phyloP scores from a whole-genome alignment of 306 rosid species.

The Carpinus viminea region DNA sequence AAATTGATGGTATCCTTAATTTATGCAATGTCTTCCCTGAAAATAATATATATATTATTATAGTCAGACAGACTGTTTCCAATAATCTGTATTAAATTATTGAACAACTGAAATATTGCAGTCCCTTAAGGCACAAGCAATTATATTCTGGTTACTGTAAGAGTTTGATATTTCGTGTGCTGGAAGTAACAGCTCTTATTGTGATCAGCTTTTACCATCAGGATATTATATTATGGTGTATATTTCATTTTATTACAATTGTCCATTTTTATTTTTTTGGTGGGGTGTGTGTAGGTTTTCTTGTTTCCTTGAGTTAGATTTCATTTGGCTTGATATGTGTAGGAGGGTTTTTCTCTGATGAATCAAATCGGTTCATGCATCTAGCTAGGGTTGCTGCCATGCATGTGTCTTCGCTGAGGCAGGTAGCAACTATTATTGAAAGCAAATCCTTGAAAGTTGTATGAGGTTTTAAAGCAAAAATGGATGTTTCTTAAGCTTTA shows the following conservation, averaged over 20 bases:
- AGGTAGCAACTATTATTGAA: too few relatives aligned
- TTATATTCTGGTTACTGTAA: constrained; percentile 14
- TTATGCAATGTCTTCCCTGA: constrained; percentile 20
- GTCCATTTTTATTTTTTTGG: neutral
- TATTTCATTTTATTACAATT: neutral
- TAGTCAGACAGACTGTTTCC: constrained; percentile 17
- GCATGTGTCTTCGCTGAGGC: too few relatives aligned
- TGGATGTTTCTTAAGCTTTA: too few relatives aligned
- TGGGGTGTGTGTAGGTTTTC: neutral
- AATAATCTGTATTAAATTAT: constrained; percentile 26
- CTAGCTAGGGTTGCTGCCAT: too few relatives aligned
- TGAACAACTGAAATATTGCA: constrained; percentile 15
- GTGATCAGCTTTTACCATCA: neutral
- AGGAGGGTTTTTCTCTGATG: neutral
- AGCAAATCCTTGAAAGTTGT: too few relatives aligned
- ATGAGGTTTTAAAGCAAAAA: too few relatives aligned
- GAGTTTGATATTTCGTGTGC: neutral
- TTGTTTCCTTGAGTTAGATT: neutral
- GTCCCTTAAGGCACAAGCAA: constrained; percentile 4
- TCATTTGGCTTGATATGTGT: neutral
- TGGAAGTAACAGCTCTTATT: neutral
- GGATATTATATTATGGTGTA: neutral
- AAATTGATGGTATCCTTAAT: constrained; percentile 10
- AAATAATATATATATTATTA: constrained; percentile 20
- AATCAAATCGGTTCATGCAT: neutral